These are phyloP conservation scores for Malassezia sp. DNA, from an alignment of 1,284 basidiomycete genomes.

Conservation along the genomic window DNA sequence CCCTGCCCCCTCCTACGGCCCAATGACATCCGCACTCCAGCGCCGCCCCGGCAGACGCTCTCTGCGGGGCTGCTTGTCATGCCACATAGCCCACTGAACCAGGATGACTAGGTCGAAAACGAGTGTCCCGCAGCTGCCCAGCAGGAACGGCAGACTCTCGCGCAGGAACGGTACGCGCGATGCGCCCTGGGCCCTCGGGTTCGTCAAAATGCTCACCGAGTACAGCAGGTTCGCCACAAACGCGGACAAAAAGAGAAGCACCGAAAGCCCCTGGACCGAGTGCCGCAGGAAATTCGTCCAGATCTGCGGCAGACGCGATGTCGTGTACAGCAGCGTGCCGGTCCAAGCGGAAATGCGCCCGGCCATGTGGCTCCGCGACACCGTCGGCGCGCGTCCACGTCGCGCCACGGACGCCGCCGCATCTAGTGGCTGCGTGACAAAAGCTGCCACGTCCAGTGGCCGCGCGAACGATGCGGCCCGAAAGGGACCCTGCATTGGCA, in stretches of 20 bases:
- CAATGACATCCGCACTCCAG: too few species aligned
- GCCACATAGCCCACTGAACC: constrained; percentile 34
- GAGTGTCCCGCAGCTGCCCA: constrained; percentile 40
- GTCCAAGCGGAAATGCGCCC: constrained; percentile 40
- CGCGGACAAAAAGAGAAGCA: constrained; percentile 40
- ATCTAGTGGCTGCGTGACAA: too few species aligned
- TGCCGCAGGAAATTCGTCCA: constrained; percentile 39
- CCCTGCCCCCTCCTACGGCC: too few species aligned
- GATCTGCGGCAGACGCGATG: constrained; percentile 45
- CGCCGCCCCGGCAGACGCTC: too few species aligned
- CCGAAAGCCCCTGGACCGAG: constrained; percentile 36
- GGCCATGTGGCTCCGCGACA: constrained; percentile 14
- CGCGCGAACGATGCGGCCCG: too few species aligned
- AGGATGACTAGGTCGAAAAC: constrained; percentile 42
- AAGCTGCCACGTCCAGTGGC: too few species aligned
- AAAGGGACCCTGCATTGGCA: too few species aligned
- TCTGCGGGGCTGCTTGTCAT: too few species aligned
- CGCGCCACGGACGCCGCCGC: too few species aligned
- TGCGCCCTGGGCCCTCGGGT: constrained; percentile 22
- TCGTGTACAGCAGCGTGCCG: constrained; percentile 44
- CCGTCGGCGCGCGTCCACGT: too few species aligned
- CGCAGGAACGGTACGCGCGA: constrained; percentile 20
- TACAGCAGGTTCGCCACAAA: constrained; percentile 40
- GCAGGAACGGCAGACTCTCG: constrained; percentile 40
- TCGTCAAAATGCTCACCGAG: constrained; percentile 30